Evolutionary conservation across 345 rosid species (phyloP).

Genomic region (Rhodamnia argentea): DNA sequence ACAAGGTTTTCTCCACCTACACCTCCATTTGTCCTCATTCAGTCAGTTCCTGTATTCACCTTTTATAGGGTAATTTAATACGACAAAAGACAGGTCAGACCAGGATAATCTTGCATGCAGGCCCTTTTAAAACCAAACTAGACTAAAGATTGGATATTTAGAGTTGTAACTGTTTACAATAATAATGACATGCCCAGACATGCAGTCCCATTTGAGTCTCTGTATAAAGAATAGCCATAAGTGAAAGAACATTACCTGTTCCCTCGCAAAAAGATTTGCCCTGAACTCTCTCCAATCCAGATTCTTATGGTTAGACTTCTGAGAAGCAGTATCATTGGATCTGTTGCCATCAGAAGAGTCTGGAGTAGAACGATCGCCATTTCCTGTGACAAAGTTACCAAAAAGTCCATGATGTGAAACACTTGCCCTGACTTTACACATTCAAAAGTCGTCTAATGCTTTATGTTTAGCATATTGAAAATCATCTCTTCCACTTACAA

Average conservation of each 20-base stretch:
- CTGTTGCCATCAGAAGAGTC: slow-evolving; percentile 43
- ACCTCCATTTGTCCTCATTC: neutral
- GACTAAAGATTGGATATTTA: neutral
- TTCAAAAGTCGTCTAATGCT: neutral
- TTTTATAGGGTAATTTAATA: neutral
- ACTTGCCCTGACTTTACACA: neutral
- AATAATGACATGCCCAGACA: neutral
- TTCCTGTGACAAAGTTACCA: slow-evolving; percentile 23
- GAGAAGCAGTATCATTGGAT: slow-evolving; percentile 41
- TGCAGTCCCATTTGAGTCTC: neutral
- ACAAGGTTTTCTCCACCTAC: neutral
- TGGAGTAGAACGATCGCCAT: slow-evolving; percentile 35
- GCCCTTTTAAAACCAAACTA: neutral
- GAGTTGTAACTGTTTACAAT: neutral
- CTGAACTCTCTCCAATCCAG: slow-evolving; percentile 92
- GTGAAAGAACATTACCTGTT: slow-evolving; percentile 45
- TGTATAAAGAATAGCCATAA: neutral
- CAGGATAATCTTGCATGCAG: neutral
- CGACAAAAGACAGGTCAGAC: neutral
- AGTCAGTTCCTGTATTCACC: neutral
- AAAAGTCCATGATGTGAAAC: neutral
- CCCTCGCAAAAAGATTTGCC: slow-evolving; percentile 58
- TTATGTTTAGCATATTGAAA: neutral
- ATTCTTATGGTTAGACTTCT: slow-evolving; percentile 32
- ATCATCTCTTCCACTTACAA: neutral